Conservation (phyloP, 108 stramenopile species). For the Cylindrotheca fusiformis region DNA sequence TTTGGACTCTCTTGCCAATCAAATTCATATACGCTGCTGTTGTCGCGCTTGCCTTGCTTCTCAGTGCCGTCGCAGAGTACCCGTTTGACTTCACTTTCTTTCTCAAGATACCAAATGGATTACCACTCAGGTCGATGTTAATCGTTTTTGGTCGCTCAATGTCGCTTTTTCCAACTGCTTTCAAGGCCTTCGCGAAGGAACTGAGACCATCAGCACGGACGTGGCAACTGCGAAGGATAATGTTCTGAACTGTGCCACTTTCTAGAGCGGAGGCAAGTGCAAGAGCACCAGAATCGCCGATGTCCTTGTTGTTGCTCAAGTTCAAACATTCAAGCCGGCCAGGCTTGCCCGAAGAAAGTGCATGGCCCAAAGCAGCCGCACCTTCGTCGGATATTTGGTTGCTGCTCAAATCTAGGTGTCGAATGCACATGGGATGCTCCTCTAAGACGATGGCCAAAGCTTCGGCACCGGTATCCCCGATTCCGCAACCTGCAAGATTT, state of each 20-base stretch:
- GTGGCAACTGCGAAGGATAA: slow-evolving; percentile 70
- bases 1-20: slow-evolving; percentile 55
- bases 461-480: slow-evolving; percentile 72
- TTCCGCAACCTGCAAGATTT: slow-evolving; percentile 69
- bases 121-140: slow-evolving; percentile 74
- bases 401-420: slow-evolving; percentile 69
- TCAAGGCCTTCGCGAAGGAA: slow-evolving; percentile 51
- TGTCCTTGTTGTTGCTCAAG: slow-evolving; percentile 61
- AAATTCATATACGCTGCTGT: slow-evolving; percentile 63
- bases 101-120: slow-evolving; percentile 62
- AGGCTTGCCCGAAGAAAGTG: slow-evolving; percentile 23
- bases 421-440: slow-evolving; percentile 43
- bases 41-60: slow-evolving; percentile 71
- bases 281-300: slow-evolving; percentile 57
- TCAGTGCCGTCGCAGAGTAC: slow-evolving; percentile 56
- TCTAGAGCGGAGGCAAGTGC: slow-evolving; percentile 53
- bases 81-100: slow-evolving; percentile 52
- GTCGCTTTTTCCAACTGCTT: slow-evolving; percentile 16
- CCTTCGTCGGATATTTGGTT: slow-evolving; percentile 75
- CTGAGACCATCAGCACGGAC: slow-evolving; percentile 61
- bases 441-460: slow-evolving; percentile 71
- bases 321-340: slow-evolving; percentile 35
- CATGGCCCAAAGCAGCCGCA: slow-evolving; percentile 46
- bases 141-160: background rate
- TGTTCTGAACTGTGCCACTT: slow-evolving; percentile 35